Conservation (phyloP, 129 eudicot species). For the Lactuca saligna region DNA sequence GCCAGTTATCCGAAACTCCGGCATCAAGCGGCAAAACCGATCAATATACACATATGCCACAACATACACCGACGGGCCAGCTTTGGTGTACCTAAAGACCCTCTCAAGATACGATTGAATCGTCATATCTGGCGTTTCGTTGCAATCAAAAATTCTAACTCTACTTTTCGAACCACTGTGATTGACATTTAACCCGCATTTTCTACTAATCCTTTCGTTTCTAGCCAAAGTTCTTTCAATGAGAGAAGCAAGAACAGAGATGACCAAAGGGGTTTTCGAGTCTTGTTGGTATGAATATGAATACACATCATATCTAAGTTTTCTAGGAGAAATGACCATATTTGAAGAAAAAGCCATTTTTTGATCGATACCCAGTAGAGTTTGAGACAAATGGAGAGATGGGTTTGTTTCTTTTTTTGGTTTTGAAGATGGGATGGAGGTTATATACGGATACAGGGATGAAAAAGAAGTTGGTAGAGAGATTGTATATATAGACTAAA, state of each 20-base stretch:
- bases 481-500: conserved; percentile 18
- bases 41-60: conserved; percentile 92
- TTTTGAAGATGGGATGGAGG: conserved; percentile 24
- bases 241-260: conserved; percentile 82
- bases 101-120: conserved; percentile 82
- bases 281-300: conserved; percentile 67
- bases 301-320: conserved; percentile 76
- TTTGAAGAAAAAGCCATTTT: conserved; percentile 49
- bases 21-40: conserved; percentile 57
- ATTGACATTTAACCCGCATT: conserved; percentile 32
- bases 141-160: conserved; percentile 56
- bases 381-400: conserved; percentile 26
- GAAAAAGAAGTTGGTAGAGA: conserved; percentile 19
- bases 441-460: conserved; percentile 22
- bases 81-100: conserved; percentile 75
- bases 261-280: conserved; percentile 66
- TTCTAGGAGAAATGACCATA: conserved; percentile 74
- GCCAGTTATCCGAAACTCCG: conserved; percentile 61
- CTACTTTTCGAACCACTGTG: conserved; percentile 30
- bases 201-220: conserved; percentile 57
- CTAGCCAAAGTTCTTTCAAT: conserved; percentile 76
- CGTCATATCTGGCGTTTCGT: conserved; percentile 80
- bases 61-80: conserved; percentile 91
- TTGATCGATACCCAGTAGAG: conserved; percentile 12
- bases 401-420: conserved; percentile 30